Percentiles rank a stretch among this genome's conserved stretches.
Evolutionary conservation across 805 yeast species (phyloP).

Genomic region (Saccharomycopsis microspora): DNA sequence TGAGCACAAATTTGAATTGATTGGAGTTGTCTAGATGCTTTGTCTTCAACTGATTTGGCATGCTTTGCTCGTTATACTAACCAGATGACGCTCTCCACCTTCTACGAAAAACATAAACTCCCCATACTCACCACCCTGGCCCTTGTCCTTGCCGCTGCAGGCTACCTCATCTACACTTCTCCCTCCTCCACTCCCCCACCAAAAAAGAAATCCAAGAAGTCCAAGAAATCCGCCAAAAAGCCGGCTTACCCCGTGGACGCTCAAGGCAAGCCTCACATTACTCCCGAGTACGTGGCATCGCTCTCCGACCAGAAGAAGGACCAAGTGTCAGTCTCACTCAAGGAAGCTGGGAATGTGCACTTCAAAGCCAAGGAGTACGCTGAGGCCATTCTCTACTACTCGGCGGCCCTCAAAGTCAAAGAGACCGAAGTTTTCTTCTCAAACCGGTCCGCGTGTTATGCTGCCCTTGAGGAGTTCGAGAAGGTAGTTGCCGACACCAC

Average conservation of each 20-base stretch:
- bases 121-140: slow-evolving; percentile 53
- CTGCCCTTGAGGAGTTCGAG: slow-evolving; percentile 67
- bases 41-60: too few relatives aligned
- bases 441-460: slow-evolving; percentile 93
- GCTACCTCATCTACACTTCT: slow-evolving; percentile 30
- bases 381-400: slow-evolving; percentile 70
- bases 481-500: slow-evolving; percentile 85
- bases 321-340: slow-evolving; percentile 61
- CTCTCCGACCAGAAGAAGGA: slow-evolving; percentile 44
- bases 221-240: slow-evolving; percentile 16
- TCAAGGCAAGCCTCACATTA: slow-evolving; percentile 48
- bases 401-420: slow-evolving; percentile 65
- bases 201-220: slow-evolving; percentile 37
- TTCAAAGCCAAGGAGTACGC: slow-evolving; percentile 62
- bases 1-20: too few relatives aligned
- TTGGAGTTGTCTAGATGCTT: too few relatives aligned
- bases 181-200: slow-evolving; percentile 18
- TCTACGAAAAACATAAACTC: slow-evolving; percentile 43
- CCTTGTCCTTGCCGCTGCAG: slow-evolving; percentile 55
- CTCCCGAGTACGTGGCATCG: slow-evolving; percentile 31
- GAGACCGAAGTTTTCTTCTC: slow-evolving; percentile 74
- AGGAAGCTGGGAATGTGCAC: slow-evolving; percentile 78
- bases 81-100: slow-evolving; percentile 18
- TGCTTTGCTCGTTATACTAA: not conserved
- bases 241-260: slow-evolving; percentile 40